A percentile compares a stretch with the other conserved stretches of the same genome.
These are phyloP conservation scores for Metschnikowia peoriensis DNA, from an alignment of 805 yeast genomes.

Conservation along the genomic window DNA sequence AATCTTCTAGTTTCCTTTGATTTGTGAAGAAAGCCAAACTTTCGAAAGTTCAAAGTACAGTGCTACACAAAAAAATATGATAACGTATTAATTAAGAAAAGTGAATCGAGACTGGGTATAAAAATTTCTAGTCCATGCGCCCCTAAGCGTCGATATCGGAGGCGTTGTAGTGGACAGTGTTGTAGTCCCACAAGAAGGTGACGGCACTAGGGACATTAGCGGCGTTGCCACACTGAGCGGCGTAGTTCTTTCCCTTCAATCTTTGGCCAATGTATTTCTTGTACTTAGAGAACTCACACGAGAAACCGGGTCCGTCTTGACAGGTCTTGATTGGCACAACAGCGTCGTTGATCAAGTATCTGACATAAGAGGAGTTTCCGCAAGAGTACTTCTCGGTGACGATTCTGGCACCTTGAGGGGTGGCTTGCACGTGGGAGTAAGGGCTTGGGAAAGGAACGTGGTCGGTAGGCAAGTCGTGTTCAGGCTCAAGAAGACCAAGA, in stretches of 20 bases:
- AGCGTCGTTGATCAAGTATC: slow-evolving; percentile 41
- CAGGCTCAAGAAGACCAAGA: slow-evolving; percentile 52
- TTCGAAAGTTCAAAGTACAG: no score
- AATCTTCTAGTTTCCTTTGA: no score
- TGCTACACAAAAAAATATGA: no score
- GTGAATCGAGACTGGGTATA: neutral
- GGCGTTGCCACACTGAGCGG: slow-evolving; percentile 26
- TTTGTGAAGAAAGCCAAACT: no score
- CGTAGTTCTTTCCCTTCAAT: slow-evolving; percentile 26
- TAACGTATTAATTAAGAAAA: no score
- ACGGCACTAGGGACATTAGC: slow-evolving; percentile 24
- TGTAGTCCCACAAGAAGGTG: slow-evolving; percentile 44
- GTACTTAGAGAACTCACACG: slow-evolving; percentile 38
- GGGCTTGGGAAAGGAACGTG: slow-evolving; percentile 47
- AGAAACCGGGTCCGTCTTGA: slow-evolving; percentile 41
- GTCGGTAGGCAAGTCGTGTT: slow-evolving; percentile 42
- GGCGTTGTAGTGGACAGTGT: slow-evolving; percentile 22
- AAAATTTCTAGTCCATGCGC: neutral
- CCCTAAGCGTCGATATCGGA: slow-evolving; percentile 19
- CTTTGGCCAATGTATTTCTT: slow-evolving; percentile 28
- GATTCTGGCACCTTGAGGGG: slow-evolving; percentile 43
- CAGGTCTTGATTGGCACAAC: slow-evolving; percentile 37
- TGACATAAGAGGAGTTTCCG: slow-evolving; percentile 30
- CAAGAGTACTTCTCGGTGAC: slow-evolving; percentile 37
- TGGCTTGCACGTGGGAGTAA: slow-evolving; percentile 41